These are phyloP conservation scores for Phalaenopsis hybrid DNA, from an alignment of 116 monocot genomes.

Conservation along the genomic window DNA sequence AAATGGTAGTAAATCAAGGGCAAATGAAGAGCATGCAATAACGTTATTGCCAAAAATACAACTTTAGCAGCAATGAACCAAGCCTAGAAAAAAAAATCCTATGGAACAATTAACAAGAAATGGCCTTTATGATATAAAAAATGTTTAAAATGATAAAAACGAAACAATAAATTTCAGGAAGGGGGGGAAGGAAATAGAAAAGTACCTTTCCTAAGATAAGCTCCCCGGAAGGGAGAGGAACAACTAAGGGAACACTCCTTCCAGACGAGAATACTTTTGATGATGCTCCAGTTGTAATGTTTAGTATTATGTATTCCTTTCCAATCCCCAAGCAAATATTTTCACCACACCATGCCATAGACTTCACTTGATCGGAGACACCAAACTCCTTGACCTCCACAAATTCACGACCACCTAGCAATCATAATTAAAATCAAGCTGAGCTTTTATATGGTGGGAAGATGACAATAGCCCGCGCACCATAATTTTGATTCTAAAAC, in stretches of 20 bases:
- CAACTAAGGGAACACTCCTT: slow-evolving; percentile 78
- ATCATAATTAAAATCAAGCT: neutral
- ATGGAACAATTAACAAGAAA: neutral
- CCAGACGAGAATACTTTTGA: slow-evolving; percentile 85
- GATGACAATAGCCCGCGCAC: neutral
- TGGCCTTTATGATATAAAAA: neutral
- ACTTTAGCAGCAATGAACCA: neutral
- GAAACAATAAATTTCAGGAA: neutral
- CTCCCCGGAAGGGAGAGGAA: slow-evolving; percentile 74
- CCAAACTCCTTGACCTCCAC: slow-evolving; percentile 94
- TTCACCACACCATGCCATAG: slow-evolving; percentile 99
- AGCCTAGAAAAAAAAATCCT: neutral
- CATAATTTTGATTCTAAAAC: neutral
- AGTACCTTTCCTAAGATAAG: slow-evolving; percentile 91
- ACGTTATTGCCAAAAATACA: too few species aligned
- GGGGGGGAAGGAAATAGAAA: neutral
- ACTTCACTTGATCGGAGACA: slow-evolving; percentile 74
- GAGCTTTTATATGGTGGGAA: neutral
- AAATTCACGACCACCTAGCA: slow-evolving; percentile 86
- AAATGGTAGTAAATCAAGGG: too few species aligned
- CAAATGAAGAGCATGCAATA: too few species aligned
- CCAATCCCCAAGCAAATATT: slow-evolving; percentile 93
- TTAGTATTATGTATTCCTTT: slow-evolving; percentile 91
- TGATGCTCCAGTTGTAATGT: slow-evolving; percentile 66
- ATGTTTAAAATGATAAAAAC: neutral